Evolutionary conservation across 495 filamentous ascomycete genomes (phyloP), one percentile per base, ranked within the genome.

Genomic region (Aspergillus carlsbadensis): DNA sequence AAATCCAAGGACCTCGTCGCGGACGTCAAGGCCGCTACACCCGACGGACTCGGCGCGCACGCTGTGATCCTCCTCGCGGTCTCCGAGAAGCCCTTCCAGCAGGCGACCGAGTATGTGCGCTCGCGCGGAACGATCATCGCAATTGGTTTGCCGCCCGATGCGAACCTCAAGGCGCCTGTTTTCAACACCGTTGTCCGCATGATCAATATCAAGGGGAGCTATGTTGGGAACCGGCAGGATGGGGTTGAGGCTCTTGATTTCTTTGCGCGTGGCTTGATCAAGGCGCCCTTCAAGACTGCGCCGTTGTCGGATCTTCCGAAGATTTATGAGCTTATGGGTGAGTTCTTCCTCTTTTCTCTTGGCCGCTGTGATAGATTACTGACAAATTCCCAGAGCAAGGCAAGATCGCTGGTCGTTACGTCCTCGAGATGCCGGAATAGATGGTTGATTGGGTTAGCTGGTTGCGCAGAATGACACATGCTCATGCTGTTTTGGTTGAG

Each of bases 141-240:
- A 60, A 93, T 98, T 58, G 93, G 92, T 53, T 72, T 96, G 10
- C 92, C 92, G 0, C 87, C 89, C 1, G 74, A 81, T 41, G 92
- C 92, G 2, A 89, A 76, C 67, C 79, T 96, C 44, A 81, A 82
- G 54, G 92, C 92, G 3, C 87, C 89, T 8, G 91, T 96, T 21
- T 94, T 96, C 67, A 82, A 88, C 59, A 88, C 87, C 3, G 92
- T 97, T 22, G 80, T 92, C 59, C 81, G 81, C 64, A 96, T 96
- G 90, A 87, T 96, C 72, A 87, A 73, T 59, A 96, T 98, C 81
- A 91, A 90, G 78, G 92, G 92, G 40, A 89, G 84, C 59, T 96
- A 96, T 65, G 92, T 96, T 57, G 92, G 92, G 39, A 96, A 93
- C 71, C 83, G 90, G 41, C 84, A 88, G 68, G 93, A 98, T 64